Evolutionary conservation across 768 basidiomycete genomes (phyloP).

Genomic region (Calocybe cyanea): DNA sequence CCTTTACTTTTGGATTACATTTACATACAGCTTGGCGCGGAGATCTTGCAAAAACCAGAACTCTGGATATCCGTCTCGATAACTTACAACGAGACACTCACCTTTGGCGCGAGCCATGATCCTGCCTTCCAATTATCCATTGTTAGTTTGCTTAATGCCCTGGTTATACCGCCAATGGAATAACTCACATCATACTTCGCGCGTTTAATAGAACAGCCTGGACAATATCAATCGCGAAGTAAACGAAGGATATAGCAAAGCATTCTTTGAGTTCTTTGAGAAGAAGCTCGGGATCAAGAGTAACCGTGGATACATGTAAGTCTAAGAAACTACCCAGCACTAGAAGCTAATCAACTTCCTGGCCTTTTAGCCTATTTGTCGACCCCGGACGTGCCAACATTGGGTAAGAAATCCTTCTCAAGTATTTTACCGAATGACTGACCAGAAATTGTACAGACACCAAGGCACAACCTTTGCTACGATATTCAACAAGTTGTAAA

Average conservation of each 20-base stretch:
- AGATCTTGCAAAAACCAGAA: conserved; percentile 53
- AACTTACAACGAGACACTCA: conserved; percentile 52
- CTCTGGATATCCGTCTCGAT: conserved; percentile 44
- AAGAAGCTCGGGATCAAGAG: conserved; percentile 45
- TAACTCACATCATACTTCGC: not conserved
- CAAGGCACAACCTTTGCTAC: conserved; percentile 43
- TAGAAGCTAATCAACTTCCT: not conserved
- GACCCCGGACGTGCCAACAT: conserved; percentile 50
- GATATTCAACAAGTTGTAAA: conserved; percentile 30
- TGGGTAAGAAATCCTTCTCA: conserved; percentile 31
- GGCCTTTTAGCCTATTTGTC: conserved; percentile 33
- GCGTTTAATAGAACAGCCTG: conserved; percentile 43
- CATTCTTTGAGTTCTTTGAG: conserved; percentile 51
- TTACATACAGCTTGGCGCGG: conserved; percentile 43
- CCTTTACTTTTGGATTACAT: too few relatives aligned
- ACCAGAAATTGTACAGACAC: conserved; percentile 24
- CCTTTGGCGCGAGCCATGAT: conserved; percentile 60
- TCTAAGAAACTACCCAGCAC: not conserved
- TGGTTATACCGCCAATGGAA: too few relatives aligned
- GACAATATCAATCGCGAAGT: conserved; percentile 45
- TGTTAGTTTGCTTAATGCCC: too few relatives aligned
- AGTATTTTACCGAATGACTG: not conserved
- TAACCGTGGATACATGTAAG: conserved; percentile 60
- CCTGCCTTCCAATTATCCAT: conserved; percentile 58
- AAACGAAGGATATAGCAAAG: conserved; percentile 53